phyloP scores from a whole-genome alignment of 805 yeast genomes.

The Wickerhamiella musiphila region DNA sequence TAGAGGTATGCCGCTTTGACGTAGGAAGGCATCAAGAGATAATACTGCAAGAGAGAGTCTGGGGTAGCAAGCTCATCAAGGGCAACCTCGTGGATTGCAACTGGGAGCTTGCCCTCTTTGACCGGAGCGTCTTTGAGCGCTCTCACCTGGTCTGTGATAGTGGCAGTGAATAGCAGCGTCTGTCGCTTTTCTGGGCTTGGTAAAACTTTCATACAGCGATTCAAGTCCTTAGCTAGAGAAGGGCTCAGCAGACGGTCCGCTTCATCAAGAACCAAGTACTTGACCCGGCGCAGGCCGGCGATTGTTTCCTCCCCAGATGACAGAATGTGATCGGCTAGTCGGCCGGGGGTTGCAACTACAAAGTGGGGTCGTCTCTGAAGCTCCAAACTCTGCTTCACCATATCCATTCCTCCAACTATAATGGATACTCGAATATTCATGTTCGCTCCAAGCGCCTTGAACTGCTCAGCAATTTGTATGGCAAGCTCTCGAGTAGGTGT shows the following conservation, averaged over 20 bases:
- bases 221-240: conserved; percentile 66
- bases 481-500: conserved; percentile 91
- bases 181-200: conserved; percentile 65
- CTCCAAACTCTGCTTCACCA: conserved; percentile 71
- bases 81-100: conserved; percentile 60
- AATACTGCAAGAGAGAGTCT: conserved; percentile 42
- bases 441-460: conserved; percentile 75
- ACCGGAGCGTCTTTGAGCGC: conserved; percentile 49
- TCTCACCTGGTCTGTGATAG: conserved; percentile 84
- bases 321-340: conserved; percentile 80
- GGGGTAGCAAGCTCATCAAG: conserved; percentile 71
- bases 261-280: conserved; percentile 80
- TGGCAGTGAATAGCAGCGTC: conserved; percentile 85
- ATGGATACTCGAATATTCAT: conserved; percentile 74
- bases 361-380: conserved; percentile 79
- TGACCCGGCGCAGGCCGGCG: conserved; percentile 58
- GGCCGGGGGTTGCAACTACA: conserved; percentile 92
- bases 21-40: conserved; percentile 65
- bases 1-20: conserved; percentile 82
- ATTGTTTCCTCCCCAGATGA: conserved; percentile 80
- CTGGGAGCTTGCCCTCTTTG: conserved; percentile 36
- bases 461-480: conserved; percentile 91
- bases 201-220: conserved; percentile 49
- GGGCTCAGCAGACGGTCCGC: conserved; percentile 82
- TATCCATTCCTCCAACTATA: conserved; percentile 89